These are phyloP conservation scores for Stentor roeselii DNA, from an alignment of 73 alveolate genomes.

Conservation along the genomic window DNA sequence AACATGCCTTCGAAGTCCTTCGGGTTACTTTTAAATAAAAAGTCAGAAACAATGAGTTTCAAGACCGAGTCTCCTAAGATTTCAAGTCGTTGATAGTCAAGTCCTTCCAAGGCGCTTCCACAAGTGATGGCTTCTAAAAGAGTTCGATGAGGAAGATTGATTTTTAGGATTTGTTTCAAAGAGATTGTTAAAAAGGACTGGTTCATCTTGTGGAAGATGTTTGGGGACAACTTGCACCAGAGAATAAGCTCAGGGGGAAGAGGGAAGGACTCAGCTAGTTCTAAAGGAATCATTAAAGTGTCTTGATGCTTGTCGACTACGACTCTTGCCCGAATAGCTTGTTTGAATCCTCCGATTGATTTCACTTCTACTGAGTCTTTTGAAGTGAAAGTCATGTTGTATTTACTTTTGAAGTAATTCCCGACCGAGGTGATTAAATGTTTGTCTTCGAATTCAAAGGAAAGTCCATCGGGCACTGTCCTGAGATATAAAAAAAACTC, in stretches of 20 bases:
- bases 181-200: not conserved
- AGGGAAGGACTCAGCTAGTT: not conserved
- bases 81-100: constrained; percentile 8
- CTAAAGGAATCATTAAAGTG: not conserved
- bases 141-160: not conserved
- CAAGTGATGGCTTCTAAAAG: constrained; percentile 4
- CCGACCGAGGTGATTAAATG: not conserved
- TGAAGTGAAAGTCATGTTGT: not conserved
- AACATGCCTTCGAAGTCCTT: constrained; percentile 3
- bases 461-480: not conserved
- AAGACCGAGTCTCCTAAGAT: not conserved
- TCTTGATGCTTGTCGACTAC: not conserved
- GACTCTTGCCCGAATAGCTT: not conserved
- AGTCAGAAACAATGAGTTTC: not conserved
- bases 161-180: not conserved
- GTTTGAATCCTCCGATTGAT: not conserved
- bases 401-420: not conserved
- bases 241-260: not conserved
- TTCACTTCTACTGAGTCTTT: not conserved
- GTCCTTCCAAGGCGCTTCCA: not conserved
- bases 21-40: not conserved
- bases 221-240: not conserved
- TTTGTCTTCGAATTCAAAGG: not conserved
- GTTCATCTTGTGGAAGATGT: not conserved
- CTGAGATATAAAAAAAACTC: not conserved